Conservation (phyloP, 2,329 filamentous ascomycete genomes). For the Diplodia corticola region DNA sequence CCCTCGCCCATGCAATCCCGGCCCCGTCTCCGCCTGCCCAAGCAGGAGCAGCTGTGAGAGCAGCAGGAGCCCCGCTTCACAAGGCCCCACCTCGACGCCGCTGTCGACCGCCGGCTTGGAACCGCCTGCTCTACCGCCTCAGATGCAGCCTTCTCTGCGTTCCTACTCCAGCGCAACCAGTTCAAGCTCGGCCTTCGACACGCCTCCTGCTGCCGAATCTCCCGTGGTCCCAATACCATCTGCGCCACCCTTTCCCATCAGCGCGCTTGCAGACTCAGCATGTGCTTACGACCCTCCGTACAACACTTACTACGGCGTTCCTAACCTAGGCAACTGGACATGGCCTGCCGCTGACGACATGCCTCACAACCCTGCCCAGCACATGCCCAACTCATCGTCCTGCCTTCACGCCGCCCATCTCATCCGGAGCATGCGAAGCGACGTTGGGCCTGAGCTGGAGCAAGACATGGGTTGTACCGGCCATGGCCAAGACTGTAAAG, state of each 20-base stretch:
- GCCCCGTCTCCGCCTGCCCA: conserved; percentile 21
- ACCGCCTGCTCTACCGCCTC: not conserved
- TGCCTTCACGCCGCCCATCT: conserved; percentile 48
- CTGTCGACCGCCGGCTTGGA: not conserved
- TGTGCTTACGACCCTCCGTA: conserved; percentile 3
- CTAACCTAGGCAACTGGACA: not conserved
- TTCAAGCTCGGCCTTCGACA: not conserved
- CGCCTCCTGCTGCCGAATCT: not conserved
- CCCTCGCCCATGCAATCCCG: conserved; percentile 30
- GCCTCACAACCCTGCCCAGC: not conserved
- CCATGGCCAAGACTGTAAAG: conserved; percentile 43
- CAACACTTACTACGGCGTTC: not conserved
- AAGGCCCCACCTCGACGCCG: not conserved
- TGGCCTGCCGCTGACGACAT: conserved; percentile 23
- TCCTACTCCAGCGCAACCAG: not conserved
- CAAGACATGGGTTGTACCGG: conserved; percentile 43
- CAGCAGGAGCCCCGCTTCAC: not conserved
- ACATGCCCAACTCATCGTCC: conserved; percentile 33
- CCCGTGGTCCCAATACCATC: not conserved
- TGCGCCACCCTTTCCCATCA: not conserved
- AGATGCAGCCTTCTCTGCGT: not conserved
- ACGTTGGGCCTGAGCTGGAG: conserved; percentile 41
- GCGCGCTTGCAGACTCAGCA: not conserved
- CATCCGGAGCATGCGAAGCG: conserved; percentile 46
- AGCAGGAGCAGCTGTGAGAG: not conserved